Base-by-base conservation (phyloP, 2,329 filamentous ascomycete genomes). In the Tricladium varicosporioides region DNA sequence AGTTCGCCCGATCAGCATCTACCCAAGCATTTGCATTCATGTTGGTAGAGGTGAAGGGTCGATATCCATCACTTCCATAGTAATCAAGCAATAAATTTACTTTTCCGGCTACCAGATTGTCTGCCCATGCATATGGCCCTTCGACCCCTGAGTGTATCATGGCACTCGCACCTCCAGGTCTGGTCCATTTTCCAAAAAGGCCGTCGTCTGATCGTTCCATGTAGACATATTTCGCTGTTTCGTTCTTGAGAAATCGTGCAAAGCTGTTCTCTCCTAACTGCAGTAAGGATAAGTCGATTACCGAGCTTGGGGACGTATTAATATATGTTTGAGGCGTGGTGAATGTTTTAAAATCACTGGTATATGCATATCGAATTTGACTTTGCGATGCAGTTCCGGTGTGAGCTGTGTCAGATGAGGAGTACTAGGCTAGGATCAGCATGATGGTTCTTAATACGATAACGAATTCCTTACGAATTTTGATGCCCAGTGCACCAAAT, bases 201-300 rank as follows among this genome's bases (percentile, higher is more conserved):
- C 80, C 81, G 0, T 63, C 73, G 0, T 75, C 74, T 2, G 74
- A 76, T 49, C 75, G 73, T 61, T 83, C 79, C 32, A 75, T 73
- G 57, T 79, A 83, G 18, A 83, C 79, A 0, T 74, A 76, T 60
- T 80, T 80, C 2, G 71, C 74, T 1, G 75, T 73, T 65, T 83
- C 80, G 67, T 83, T 78, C 61, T 83, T 83, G 69, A 83, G 72
- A 69, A 83, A 83, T 46, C 80, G 76, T 5, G 79, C 71, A 51
- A 78, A 83, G n/a, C 71, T 71, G 40, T 68, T 66, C 33, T 62
- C 63, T 13, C 75, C 74, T 1, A 80, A 68, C 1, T 75, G 70
- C 2, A 82, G 71, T 67, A 87, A 79, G 62, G 83, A 80, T n/a
- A 86, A 72, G 62, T 82, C 80, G 64, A 82, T 83, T 51, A 80